A percentile compares a stretch with the other conserved stretches of the same genome.
phyloP scores from a whole-genome alignment of 1,284 basidiomycete species.

The Gymnopus androsaceus region DNA sequence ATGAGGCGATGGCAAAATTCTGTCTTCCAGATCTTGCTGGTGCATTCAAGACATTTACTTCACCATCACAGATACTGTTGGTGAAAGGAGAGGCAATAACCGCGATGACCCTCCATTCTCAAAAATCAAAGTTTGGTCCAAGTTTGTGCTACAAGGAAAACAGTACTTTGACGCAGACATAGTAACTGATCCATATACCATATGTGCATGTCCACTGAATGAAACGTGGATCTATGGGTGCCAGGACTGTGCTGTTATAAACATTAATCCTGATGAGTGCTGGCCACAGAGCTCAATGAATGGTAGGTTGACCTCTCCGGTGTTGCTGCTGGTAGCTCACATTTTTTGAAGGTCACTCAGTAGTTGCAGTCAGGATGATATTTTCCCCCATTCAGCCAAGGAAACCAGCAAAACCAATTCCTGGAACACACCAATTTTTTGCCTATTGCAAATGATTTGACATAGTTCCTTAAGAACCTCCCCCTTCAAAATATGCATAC shows the following conservation, averaged over 20 bases:
- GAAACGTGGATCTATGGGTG: neutral
- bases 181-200: neutral
- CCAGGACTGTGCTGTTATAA: neutral
- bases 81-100: neutral
- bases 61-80: neutral
- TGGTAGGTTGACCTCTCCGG: neutral
- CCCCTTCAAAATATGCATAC: neutral
- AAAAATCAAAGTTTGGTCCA: neutral
- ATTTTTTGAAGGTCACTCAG: neutral
- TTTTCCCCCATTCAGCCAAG: neutral
- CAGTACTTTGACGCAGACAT: neutral
- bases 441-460: conserved; percentile 1
- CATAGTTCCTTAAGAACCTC: neutral
- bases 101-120: neutral
- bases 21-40: neutral
- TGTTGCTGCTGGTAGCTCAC: neutral
- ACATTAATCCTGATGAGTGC: neutral
- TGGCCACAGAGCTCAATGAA: neutral
- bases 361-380: neutral
- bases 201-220: neutral
- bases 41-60: neutral
- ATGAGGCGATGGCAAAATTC: neutral
- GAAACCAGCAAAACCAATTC: neutral
- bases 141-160: neutral
- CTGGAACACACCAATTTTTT: neutral